Evolutionary conservation across 2,329 filamentous ascomycete genomes (phyloP).

Genomic region (Cercospora sp.): DNA sequence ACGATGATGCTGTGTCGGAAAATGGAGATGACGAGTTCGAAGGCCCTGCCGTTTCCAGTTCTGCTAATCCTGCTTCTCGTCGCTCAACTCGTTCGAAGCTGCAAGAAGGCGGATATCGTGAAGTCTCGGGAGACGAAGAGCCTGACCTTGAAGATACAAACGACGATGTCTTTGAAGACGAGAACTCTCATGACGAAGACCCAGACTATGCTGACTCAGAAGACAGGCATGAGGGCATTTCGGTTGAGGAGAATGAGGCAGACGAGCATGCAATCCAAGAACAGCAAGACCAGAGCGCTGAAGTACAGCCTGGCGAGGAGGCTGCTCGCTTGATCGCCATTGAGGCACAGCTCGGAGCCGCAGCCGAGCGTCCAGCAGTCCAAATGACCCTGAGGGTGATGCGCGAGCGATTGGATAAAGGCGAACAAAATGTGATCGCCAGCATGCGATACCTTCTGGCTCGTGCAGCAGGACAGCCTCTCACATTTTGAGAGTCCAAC

Average conservation of each 20-base stretch:
- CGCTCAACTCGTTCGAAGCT: background rate
- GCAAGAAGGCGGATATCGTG: background rate
- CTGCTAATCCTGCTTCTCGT: background rate
- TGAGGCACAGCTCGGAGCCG: background rate
- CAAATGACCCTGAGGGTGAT: background rate
- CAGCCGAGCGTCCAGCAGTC: background rate
- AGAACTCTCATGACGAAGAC: background rate
- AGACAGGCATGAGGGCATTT: background rate
- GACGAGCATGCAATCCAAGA: background rate
- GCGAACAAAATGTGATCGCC: background rate
- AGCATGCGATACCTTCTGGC: background rate
- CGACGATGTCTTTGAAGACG: background rate
- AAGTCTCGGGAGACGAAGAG: background rate
- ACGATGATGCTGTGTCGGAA: background rate
- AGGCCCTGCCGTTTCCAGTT: background rate
- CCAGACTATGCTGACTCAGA: background rate
- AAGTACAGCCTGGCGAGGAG: background rate
- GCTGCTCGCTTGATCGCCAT: background rate
- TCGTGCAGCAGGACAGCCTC: background rate
- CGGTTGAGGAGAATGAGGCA: background rate
- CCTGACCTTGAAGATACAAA: background rate
- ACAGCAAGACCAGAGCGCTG: background rate
- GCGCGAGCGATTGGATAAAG: background rate
- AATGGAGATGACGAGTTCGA: background rate
- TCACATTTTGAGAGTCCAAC: background rate